Evolutionary conservation across 257 asterid genomes (phyloP).

Genomic region (Orobanche coerulescens): DNA sequence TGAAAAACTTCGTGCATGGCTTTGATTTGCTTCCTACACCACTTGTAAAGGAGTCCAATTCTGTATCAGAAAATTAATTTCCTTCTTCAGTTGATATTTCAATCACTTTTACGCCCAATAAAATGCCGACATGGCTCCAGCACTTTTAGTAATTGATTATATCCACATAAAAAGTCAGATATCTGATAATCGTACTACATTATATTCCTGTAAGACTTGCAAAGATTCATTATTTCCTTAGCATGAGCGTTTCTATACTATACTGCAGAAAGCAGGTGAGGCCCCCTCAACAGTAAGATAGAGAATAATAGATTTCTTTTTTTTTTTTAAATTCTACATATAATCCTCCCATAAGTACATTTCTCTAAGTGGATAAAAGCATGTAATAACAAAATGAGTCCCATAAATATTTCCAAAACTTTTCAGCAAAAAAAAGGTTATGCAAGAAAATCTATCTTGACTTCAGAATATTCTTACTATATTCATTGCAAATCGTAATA

Average conservation of each 20-base stretch:
- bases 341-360: neutral
- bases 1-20: conserved; percentile 99
- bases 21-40: conserved; percentile 99
- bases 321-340: conserved; percentile 1
- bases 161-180: neutral
- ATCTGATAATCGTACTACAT: neutral
- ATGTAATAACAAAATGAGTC: neutral
- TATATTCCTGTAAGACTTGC: neutral
- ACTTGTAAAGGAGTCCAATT: conserved; percentile 69
- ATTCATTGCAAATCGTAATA: neutral
- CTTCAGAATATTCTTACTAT: neutral
- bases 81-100: conserved; percentile 41
- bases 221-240: neutral
- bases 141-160: conserved; percentile 9
- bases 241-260: neutral
- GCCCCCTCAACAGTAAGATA: neutral
- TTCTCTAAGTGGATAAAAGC: neutral
- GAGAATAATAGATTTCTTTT: neutral
- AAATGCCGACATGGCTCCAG: conserved; percentile 1
- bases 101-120: conserved; percentile 20
- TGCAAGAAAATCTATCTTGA: too few relatives aligned
- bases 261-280: too few relatives aligned
- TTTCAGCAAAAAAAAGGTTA: too few relatives aligned
- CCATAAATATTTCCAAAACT: neutral
- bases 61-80: conserved; percentile 78